A percentile compares a stretch with the other conserved stretches of the same genome.
Evolutionary conservation across 805 yeast genomes (phyloP).

Genomic region (Candida sanyiensis): DNA sequence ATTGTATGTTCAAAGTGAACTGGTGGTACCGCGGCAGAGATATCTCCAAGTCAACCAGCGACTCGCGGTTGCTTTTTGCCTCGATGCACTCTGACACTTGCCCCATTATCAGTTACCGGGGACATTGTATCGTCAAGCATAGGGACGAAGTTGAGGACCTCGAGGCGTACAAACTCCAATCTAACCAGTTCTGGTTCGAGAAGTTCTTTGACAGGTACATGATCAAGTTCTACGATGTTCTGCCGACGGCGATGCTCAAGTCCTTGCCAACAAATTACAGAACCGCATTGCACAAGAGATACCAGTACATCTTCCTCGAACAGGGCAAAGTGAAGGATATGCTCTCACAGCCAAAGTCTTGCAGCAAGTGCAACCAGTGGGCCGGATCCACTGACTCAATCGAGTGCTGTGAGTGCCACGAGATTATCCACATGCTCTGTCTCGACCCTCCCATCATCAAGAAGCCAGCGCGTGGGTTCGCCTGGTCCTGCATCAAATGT

Average conservation of each 20-base stretch:
- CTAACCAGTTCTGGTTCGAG: constrained; percentile 79
- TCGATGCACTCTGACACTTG: constrained; percentile 84
- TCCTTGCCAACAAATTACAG: constrained; percentile 57
- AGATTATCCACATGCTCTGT: constrained; percentile 73
- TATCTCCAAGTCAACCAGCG: constrained; percentile 58
- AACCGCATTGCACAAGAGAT: constrained; percentile 58
- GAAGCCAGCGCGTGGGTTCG: constrained; percentile 82
- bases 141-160: constrained; percentile 51
- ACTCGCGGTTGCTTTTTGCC: constrained; percentile 73
- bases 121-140: constrained; percentile 66
- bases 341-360: constrained; percentile 56
- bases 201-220: constrained; percentile 82
- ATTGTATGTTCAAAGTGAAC: constrained; percentile 63
- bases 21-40: constrained; percentile 92
- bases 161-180: constrained; percentile 46
- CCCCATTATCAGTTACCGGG: constrained; percentile 70
- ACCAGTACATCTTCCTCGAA: constrained; percentile 72
- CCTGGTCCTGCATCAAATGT: constrained; percentile 86
- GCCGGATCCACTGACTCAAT: constrained; percentile 68
- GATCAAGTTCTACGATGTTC: constrained; percentile 72
- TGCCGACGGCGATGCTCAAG: constrained; percentile 54
- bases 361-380: constrained; percentile 83
- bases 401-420: constrained; percentile 71
- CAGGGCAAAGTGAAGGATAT: constrained; percentile 57
- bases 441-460: constrained; percentile 75